Base-by-base conservation (phyloP, 495 filamentous ascomycete genomes). In the Hypomontagnella monticulosa region DNA sequence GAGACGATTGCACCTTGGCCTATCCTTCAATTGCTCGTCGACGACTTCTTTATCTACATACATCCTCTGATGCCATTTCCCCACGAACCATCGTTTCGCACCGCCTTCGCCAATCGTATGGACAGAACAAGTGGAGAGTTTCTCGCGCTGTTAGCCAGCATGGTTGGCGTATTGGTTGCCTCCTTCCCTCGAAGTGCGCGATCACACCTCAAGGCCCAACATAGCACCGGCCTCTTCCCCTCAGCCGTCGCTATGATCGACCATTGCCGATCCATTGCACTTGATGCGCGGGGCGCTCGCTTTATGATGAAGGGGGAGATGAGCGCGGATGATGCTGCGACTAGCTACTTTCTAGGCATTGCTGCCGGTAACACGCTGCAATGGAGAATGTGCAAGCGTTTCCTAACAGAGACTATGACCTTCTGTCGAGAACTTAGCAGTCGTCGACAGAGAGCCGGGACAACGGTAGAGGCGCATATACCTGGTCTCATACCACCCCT, bases 11-110 rank as follows among this genome's bases (percentile, higher is more conserved):
- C 91, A 58, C 85, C 91, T 0, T 73, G 87, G 66, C 75, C 84
- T 30, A 84, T 89, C 0, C 76, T 96, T 41, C 79, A 87, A 42
- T 77, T 87, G 2, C 81, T 96, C 4, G 80, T 97, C 10, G 90
- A 94, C 72, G 93, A 97, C 77, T 96, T 91, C 77, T 96, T 96
- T 71, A 93, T 87, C 6, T 94, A 93, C 72, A 92, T 96, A 53
- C 90, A 97, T 70, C 93, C 93, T 1, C 79, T 97, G n/a, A 82
- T 87, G 32, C 93, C 93, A 0, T 85, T 97, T 47, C 93, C 93
- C 0, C 93, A 97, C 73, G 91, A 96, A 62, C 90, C 89, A 0
- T 87, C 89, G n/a, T 96, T 96, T 65, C 85, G 91, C 32, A 82
- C 84, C 53, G 87, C 89, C 3, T 89, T 94, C 69, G 79, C 81